Evolutionary conservation across 2,329 filamentous ascomycete species (phyloP).

Genomic region (Pestalotiopsis sp.): DNA sequence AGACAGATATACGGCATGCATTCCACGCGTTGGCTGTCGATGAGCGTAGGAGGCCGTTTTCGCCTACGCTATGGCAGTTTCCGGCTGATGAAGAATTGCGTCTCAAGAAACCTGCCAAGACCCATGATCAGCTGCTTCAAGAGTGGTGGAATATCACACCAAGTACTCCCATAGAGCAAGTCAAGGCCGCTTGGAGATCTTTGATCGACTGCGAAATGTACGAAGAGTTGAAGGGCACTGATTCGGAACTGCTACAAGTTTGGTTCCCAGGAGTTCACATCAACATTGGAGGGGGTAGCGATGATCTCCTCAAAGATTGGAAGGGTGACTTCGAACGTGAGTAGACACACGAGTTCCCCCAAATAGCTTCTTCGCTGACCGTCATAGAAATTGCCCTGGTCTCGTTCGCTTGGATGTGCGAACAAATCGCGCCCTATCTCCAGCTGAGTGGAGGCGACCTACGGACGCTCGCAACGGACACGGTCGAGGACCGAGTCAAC

Average conservation of each 20-base stretch:
- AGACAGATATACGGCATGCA: slow-evolving; percentile 34
- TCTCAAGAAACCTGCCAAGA: slow-evolving; percentile 18
- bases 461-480: not conserved
- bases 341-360: not conserved
- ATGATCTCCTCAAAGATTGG: slow-evolving; percentile 21
- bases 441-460: slow-evolving; percentile 11
- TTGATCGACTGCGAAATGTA: slow-evolving; percentile 18
- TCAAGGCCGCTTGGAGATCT: slow-evolving; percentile 9
- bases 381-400: slow-evolving; percentile 17
- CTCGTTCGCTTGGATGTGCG: slow-evolving; percentile 19
- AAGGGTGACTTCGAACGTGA: slow-evolving; percentile 20
- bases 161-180: not conserved
- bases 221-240: slow-evolving; percentile 7
- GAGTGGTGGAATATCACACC: not conserved
- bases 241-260: slow-evolving; percentile 45
- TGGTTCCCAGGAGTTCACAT: slow-evolving; percentile 59
- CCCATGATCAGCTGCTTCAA: slow-evolving; percentile 5
- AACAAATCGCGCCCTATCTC: slow-evolving; percentile 17
- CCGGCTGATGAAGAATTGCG: slow-evolving; percentile 26
- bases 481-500: slow-evolving; percentile 15
- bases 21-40: slow-evolving; percentile 41
- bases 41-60: slow-evolving; percentile 45
- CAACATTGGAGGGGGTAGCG: slow-evolving; percentile 52
- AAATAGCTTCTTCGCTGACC: not conserved
- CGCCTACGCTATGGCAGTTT: slow-evolving; percentile 55